phyloP scores from a whole-genome alignment of 352 stramenopile genomes.

The Globisporangium irregulare region DNA sequence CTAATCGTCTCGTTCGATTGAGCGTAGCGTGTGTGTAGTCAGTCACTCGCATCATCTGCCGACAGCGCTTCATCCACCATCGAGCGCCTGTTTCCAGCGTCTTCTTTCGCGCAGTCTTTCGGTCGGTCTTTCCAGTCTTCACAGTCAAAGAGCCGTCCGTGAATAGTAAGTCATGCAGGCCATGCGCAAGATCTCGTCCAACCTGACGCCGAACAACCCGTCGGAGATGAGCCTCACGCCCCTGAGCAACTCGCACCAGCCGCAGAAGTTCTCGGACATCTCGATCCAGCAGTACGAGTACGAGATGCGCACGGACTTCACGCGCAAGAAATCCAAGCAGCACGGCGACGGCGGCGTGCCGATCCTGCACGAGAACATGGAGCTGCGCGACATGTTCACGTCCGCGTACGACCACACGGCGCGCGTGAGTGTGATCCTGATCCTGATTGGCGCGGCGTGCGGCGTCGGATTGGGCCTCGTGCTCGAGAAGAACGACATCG shows the following conservation, averaged over 20 bases:
- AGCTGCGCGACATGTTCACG: conserved; percentile 19
- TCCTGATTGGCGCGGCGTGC: conserved; percentile 20
- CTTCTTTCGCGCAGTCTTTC: too few relatives aligned
- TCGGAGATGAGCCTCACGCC: conserved; percentile 19
- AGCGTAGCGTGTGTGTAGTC: too few relatives aligned
- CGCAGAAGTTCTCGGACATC: conserved; percentile 16
- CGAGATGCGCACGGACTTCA: conserved; percentile 22
- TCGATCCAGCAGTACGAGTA: conserved; percentile 17
- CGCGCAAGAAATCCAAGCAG: conserved; percentile 19
- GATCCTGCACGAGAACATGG: conserved; percentile 15
- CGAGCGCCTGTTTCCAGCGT: too few relatives aligned
- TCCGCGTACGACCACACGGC: conserved; percentile 15
- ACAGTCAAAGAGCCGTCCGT: too few relatives aligned
- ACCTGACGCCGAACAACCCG: conserved; percentile 14
- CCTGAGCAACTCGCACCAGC: conserved; percentile 12
- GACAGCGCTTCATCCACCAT: too few relatives aligned
- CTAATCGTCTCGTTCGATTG: too few relatives aligned
- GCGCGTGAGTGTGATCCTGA: conserved; percentile 18
- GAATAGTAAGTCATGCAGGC: neutral
- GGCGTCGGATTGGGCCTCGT: conserved; percentile 29
- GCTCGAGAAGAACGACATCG: conserved; percentile 23
- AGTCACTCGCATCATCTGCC: too few relatives aligned
- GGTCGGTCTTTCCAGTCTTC: too few relatives aligned
- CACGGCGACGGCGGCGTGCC: neutral
- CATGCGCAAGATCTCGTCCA: conserved; percentile 19